These are phyloP conservation scores for Penicillium crystallinum DNA, from an alignment of 495 filamentous ascomycete genomes.

Conservation along the genomic window DNA sequence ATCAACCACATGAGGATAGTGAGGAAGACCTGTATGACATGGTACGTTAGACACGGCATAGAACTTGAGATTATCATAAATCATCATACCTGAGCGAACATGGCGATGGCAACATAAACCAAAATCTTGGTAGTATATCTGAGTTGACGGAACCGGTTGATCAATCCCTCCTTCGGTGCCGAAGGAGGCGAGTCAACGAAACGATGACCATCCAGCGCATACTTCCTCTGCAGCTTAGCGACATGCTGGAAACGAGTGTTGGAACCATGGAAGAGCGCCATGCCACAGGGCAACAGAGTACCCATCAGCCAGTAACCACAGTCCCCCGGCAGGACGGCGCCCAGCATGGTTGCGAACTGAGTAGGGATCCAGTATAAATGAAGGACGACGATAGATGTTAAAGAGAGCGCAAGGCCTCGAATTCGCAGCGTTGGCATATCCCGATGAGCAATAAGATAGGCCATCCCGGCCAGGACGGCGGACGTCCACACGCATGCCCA, in stretches of 20 bases:
- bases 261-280: slow-evolving; percentile 66
- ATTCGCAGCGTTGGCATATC: slow-evolving; percentile 56
- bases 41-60: not conserved
- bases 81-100: slow-evolving; percentile 23
- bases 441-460: slow-evolving; percentile 51
- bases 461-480: slow-evolving; percentile 47
- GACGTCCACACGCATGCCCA: slow-evolving; percentile 49
- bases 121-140: slow-evolving; percentile 26
- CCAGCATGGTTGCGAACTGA: slow-evolving; percentile 56
- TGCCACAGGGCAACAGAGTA: slow-evolving; percentile 61
- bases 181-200: not conserved
- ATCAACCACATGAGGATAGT: slow-evolving; percentile 58
- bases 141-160: slow-evolving; percentile 25
- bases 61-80: not conserved
- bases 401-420: slow-evolving; percentile 54
- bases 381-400: slow-evolving; percentile 53
- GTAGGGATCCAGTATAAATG: slow-evolving; percentile 60
- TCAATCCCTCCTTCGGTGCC: slow-evolving; percentile 13
- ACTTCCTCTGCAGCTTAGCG: slow-evolving; percentile 42
- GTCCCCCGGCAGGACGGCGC: slow-evolving; percentile 52
- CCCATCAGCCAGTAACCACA: slow-evolving; percentile 72
- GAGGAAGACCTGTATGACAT: slow-evolving; percentile 36
- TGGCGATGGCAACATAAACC: slow-evolving; percentile 24
- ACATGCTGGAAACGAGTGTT: slow-evolving; percentile 63
- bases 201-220: slow-evolving; percentile 14